Evolutionary conservation across 768 basidiomycete species (phyloP).

Genomic region (Auricularia heimuer): DNA sequence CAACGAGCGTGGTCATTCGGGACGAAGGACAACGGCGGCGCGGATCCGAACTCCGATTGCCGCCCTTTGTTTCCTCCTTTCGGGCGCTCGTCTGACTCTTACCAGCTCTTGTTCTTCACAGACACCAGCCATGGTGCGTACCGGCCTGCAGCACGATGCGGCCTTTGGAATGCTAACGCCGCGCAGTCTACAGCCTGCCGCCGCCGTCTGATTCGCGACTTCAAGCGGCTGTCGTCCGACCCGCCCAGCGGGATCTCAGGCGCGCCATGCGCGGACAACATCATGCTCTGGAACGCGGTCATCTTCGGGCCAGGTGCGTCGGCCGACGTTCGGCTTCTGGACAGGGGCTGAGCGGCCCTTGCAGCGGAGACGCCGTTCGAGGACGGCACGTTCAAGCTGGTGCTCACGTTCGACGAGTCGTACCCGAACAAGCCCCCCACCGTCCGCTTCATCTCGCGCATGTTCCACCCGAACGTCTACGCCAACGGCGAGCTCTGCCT

Average conservation of each 20-base stretch:
- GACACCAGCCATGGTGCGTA: neutral
- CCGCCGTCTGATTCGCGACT: slow-evolving; percentile 93
- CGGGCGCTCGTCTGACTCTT: neutral
- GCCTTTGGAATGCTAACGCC: neutral
- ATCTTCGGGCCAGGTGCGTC: slow-evolving; percentile 92
- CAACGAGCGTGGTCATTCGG: neutral
- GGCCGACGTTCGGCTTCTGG: neutral
- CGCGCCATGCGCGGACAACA: slow-evolving; percentile 94
- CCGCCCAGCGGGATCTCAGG: slow-evolving; percentile 95
- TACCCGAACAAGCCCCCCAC: slow-evolving; percentile 98
- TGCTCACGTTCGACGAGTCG: slow-evolving; percentile 91
- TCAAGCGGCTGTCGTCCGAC: slow-evolving; percentile 89
- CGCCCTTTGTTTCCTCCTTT: no score
- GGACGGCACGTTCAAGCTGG: slow-evolving; percentile 96
- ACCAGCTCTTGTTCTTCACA: neutral
- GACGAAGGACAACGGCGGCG: no score
- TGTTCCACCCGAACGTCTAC: slow-evolving; percentile 99
- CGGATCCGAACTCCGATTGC: no score
- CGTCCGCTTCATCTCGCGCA: slow-evolving; percentile 91
- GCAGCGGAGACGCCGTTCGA: slow-evolving; percentile 97
- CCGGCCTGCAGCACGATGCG: neutral
- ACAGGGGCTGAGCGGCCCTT: neutral
- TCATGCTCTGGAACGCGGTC: slow-evolving; percentile 99
- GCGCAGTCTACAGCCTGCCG: slow-evolving; percentile 84
- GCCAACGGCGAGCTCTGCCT: slow-evolving; percentile 96